Conservation (phyloP, 495 filamentous ascomycete genomes). For the Tuber brumale region DNA sequence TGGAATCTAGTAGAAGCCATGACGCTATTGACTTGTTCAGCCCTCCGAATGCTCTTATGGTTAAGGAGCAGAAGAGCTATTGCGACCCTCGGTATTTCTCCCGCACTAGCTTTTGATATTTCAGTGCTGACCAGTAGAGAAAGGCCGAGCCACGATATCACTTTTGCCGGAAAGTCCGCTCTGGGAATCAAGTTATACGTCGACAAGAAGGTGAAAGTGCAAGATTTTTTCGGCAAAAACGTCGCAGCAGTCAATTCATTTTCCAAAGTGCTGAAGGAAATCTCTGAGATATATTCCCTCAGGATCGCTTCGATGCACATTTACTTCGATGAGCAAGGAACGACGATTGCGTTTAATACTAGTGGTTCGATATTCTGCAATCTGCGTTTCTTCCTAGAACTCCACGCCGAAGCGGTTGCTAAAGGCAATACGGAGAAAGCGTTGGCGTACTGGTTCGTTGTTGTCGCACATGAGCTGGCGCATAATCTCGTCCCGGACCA, state of each 20-base stretch:
- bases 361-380: conserved; percentile 89
- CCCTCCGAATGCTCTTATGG: conserved; percentile 61
- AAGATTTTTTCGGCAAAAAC: conserved; percentile 60
- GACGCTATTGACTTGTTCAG: conserved; percentile 64
- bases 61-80: conserved; percentile 81
- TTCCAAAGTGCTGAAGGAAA: conserved; percentile 60
- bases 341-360: conserved; percentile 87
- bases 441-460: conserved; percentile 83
- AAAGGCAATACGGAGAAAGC: conserved; percentile 49
- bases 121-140: conserved; percentile 8
- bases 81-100: conserved; percentile 57
- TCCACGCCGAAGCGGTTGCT: conserved; percentile 54
- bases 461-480: conserved; percentile 84
- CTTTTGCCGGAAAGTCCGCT: conserved; percentile 62
- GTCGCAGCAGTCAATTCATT: conserved; percentile 60
- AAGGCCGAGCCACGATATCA: conserved; percentile 70
- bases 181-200: conserved; percentile 69
- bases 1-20: conserved; percentile 73
- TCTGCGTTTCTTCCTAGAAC: conserved; percentile 71
- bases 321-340: conserved; percentile 71
- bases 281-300: conserved; percentile 64
- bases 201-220: conserved; percentile 46
- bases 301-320: conserved; percentile 61
- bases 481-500: conserved; percentile 85
- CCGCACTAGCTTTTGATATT: background rate